Base-by-base conservation (phyloP, 2,329 filamentous ascomycete genomes). In the Phaeosphaeria sp. region DNA sequence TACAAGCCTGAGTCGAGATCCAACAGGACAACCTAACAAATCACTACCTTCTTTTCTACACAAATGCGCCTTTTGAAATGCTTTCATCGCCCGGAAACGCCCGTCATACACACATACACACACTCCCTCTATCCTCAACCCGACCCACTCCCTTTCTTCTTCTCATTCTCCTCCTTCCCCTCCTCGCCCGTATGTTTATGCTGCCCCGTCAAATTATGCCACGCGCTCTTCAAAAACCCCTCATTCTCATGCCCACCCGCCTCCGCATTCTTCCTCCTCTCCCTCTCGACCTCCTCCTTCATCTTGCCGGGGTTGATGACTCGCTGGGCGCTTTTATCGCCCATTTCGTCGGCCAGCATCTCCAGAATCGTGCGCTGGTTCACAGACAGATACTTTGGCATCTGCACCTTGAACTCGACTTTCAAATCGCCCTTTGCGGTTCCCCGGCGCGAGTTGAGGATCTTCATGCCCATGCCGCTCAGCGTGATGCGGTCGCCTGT, bases 301-400 rank as follows among this genome's bases (percentile, higher is more conserved):
- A 86, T 82, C 71, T 81, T 81, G 53, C 77, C 79, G 40, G 96
- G 81, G 72, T 96, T 94, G 93, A 99, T 98, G 55, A 96, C 87
- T 46, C 95, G 86, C 81, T 92, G 95, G 33, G 95, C 95, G 25
- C 87, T 92, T 82, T 93, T 93, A 78, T 99, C 95, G 40, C 87
- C 89, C 88, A 99, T 90, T 81, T 99, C 95, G 70, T 99, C 93
- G 6, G 95, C 95, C 64, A 99, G 86, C 87, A 98, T 94, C 81
- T 99, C 95, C 45, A 96, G 81, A 57, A 99, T 91, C 0, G 92
- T 96, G 53, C 95, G 86, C 81, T 99, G 93, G 80, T 97, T 98
- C 46, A 90, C 86, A 53, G 86, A 92, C 64, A 99, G 83, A 72
- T 94, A 97, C 80, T 97, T 98, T 46, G 95, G 95, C 92, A 98